Evolutionary conservation across 805 yeast species (phyloP), one percentile per base, ranked within the genome.

Genomic region (Metschnikowia chrysomelidarum): DNA sequence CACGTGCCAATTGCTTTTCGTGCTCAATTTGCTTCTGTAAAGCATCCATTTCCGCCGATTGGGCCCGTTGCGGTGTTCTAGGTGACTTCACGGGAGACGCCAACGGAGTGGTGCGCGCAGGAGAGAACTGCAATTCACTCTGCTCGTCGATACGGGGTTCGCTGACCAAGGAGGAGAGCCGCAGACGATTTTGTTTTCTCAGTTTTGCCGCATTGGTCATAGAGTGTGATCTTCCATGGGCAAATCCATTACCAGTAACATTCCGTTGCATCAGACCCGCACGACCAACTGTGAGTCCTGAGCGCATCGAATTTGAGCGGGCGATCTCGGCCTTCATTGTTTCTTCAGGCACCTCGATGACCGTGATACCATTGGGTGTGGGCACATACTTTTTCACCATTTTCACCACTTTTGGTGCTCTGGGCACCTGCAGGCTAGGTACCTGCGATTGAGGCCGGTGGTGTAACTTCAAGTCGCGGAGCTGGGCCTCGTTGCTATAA

Each of bases 321-420:
- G 66, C 62, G 11, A 68, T 53, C 36, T 67, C 71, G 40, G 58
- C 53, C 32, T 62, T 53, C 38, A 60, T 52, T 24, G 56, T 49
- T 9, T 69, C 71, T 38, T 63, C 71, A 0, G 87, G 85, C 3
- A 83, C 88, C 47, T 83, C 89, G 4, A 83, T 65, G 7, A 81
- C 69, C 32, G 80, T 73, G 36, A 83, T 67, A 10, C 93, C 93
- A 47, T 76, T 70, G 3, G 85, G 79, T 2, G 87, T 80, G 2
- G 93, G 91, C 29, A 83, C 70, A 60, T 82, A 83, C 44, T 76
- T 80, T 46, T 79, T 81, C 7, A 82, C 73, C 61, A 74, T 80
- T 36, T 64, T 73, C 10, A 51, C 57, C 12, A 45, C 36, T n/a
- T n/a, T n/a, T n/a, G n/a, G n/a, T n/a, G n/a, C 33, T 27, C 24